These are phyloP conservation scores for Xylaria sp. DNA, from an alignment of 2,329 filamentous ascomycete genomes.

Conservation along the genomic window DNA sequence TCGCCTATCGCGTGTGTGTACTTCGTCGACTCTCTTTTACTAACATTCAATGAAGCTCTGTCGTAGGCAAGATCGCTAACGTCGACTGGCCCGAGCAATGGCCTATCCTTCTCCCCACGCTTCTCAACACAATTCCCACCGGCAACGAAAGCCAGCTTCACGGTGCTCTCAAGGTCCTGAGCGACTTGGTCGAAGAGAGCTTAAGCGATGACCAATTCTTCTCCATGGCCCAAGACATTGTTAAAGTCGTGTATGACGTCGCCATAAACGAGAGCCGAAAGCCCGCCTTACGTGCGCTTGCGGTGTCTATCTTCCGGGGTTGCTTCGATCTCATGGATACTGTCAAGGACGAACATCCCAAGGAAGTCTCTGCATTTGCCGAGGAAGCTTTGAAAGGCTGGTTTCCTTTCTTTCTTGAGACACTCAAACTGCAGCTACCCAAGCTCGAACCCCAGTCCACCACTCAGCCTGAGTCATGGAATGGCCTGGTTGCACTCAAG, in stretches of 20 bases:
- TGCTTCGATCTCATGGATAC: slow-evolving; percentile 97
- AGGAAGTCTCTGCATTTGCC: slow-evolving; percentile 87
- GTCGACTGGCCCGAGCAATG: slow-evolving; percentile 95
- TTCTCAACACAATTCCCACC: slow-evolving; percentile 79
- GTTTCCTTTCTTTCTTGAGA: slow-evolving; percentile 87
- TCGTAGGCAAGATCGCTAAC: slow-evolving; percentile 92
- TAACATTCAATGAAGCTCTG: slow-evolving; percentile 55
- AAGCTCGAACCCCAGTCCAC: slow-evolving; percentile 67
- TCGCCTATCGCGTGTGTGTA: not conserved
- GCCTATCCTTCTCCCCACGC: slow-evolving; percentile 84
- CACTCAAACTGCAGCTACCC: slow-evolving; percentile 80
- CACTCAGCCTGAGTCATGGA: slow-evolving; percentile 74
- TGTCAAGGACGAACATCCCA: slow-evolving; percentile 91
- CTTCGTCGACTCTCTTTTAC: slow-evolving; percentile 7
- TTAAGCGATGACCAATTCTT: slow-evolving; percentile 97
- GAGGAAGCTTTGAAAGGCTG: slow-evolving; percentile 85
- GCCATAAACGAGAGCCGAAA: slow-evolving; percentile 80
- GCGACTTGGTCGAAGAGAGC: slow-evolving; percentile 91
- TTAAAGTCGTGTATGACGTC: slow-evolving; percentile 84
- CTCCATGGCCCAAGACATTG: slow-evolving; percentile 83
- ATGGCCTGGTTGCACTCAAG: slow-evolving; percentile 86
- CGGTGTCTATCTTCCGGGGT: slow-evolving; percentile 87
- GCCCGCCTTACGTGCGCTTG: slow-evolving; percentile 80
- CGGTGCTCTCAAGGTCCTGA: slow-evolving; percentile 86
- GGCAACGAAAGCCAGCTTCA: slow-evolving; percentile 85